A percentile compares a stretch with the other conserved stretches of the same genome.
Conservation (phyloP, 257 asterid species). For the Thymus quinquecostatus region DNA sequence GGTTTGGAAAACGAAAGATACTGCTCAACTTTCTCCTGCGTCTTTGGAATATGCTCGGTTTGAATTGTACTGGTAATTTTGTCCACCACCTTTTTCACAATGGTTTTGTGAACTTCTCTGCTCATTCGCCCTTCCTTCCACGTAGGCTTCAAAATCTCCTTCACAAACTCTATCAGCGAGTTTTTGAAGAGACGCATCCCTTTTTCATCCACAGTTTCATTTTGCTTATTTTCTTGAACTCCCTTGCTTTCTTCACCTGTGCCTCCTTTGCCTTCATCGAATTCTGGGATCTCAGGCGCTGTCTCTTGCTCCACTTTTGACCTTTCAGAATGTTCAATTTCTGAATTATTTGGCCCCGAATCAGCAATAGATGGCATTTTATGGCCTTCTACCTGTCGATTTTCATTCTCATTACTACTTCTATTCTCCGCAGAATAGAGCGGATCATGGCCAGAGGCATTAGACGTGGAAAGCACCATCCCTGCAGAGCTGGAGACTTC, state of each 20-base stretch:
- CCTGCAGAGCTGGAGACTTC: conserved; percentile 39
- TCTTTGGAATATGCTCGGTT: conserved; percentile 73
- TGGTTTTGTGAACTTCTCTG: conserved; percentile 84
- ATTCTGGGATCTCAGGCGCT: conserved; percentile 38
- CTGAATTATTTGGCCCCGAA: conserved; percentile 33
- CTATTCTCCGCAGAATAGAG: conserved; percentile 37
- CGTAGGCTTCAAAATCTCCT: conserved; percentile 82
- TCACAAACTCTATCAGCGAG: conserved; percentile 80
- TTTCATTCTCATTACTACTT: conserved; percentile 36
- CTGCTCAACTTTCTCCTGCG: conserved; percentile 76
- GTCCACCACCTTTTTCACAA: conserved; percentile 96
- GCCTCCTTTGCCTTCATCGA: conserved; percentile 35
- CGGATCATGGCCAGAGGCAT: conserved; percentile 31
- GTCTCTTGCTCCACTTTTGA: conserved; percentile 42
- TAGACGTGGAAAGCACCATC: conserved; percentile 32
- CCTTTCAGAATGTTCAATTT: conserved; percentile 35
- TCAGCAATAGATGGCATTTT: conserved; percentile 40
- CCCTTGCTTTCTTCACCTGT: conserved; percentile 39
- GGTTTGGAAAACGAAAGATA: conserved; percentile 71
- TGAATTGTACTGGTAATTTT: conserved; percentile 75
- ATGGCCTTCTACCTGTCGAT: conserved; percentile 42
- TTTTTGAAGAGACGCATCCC: conserved; percentile 77
- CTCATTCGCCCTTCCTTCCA: conserved; percentile 98
- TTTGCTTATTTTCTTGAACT: conserved; percentile 43
- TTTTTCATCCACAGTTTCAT: conserved; percentile 60